These are phyloP conservation scores for Ganoderma sinense DNA, from an alignment of 1,284 basidiomycete genomes.

Conservation along the genomic window DNA sequence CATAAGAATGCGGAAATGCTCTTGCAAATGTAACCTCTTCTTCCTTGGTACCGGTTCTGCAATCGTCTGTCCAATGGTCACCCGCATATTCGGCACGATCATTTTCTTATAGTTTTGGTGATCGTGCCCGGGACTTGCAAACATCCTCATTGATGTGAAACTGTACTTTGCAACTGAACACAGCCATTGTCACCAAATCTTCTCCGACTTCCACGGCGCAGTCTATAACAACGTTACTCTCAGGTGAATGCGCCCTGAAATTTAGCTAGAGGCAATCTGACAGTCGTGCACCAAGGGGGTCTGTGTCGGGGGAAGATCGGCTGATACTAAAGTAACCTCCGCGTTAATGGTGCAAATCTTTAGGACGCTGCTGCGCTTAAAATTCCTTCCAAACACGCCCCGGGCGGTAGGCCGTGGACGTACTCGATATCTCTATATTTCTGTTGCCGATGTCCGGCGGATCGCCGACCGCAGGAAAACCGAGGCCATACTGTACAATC, in stretches of 20 bases:
- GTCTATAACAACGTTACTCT: not conserved
- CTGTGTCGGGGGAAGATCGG: not conserved
- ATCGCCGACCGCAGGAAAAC: not conserved
- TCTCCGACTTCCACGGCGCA: not conserved
- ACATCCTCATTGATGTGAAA: not conserved
- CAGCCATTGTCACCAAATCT: not conserved
- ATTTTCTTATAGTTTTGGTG: not conserved
- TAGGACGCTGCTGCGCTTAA: not conserved
- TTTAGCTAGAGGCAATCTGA: not conserved
- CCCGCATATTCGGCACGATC: not conserved
- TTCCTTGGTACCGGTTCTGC: no score
- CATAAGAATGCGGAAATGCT: slow-evolving; percentile 56
- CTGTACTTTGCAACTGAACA: not conserved
- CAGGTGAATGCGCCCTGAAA: not conserved
- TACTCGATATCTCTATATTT: slow-evolving; percentile 18
- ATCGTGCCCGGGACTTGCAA: not conserved
- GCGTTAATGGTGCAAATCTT: not conserved
- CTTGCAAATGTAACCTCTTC: slow-evolving; percentile 39
- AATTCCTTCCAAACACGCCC: slow-evolving; percentile 56
- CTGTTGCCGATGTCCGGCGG: not conserved
- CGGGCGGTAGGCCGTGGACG: slow-evolving; percentile 70
- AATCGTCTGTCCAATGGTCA: not conserved
- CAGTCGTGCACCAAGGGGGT: not conserved
- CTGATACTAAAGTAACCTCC: not conserved
- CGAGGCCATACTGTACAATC: not conserved